These are phyloP conservation scores for Phytophthora pluvialis DNA, from an alignment of 352 stramenopile genomes.

Conservation along the genomic window DNA sequence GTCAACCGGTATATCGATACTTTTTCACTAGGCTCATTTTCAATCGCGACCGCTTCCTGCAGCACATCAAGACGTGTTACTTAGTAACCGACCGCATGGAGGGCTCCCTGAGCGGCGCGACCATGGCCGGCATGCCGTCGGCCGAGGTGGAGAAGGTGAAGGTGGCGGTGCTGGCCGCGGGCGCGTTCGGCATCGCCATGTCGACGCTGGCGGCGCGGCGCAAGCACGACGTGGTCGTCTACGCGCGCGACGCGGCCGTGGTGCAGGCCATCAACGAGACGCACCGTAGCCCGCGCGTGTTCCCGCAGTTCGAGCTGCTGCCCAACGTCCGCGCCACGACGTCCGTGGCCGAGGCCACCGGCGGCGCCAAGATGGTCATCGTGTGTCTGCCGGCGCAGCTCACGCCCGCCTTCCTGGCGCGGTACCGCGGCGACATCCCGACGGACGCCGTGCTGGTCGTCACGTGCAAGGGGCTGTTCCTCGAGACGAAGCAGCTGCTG, in stretches of 20 bases:
- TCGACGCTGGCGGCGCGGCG: slow-evolving; percentile 91
- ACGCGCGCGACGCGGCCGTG: slow-evolving; percentile 79
- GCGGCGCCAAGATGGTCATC: slow-evolving; percentile 93
- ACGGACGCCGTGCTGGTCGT: slow-evolving; percentile 91
- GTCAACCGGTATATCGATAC: no score
- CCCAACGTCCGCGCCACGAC: slow-evolving; percentile 88
- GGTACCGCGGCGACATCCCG: slow-evolving; percentile 90
- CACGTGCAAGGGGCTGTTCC: slow-evolving; percentile 97
- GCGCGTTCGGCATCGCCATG: slow-evolving; percentile 97
- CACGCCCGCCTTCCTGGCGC: slow-evolving; percentile 89
- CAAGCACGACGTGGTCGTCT: slow-evolving; percentile 92
- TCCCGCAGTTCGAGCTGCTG: slow-evolving; percentile 89
- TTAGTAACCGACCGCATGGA: slow-evolving; percentile 53
- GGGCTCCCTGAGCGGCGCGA: slow-evolving; percentile 46
- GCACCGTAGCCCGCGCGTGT: slow-evolving; percentile 92
- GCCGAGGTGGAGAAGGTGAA: slow-evolving; percentile 83
- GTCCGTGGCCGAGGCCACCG: slow-evolving; percentile 85
- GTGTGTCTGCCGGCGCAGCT: slow-evolving; percentile 97
- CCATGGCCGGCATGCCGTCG: slow-evolving; percentile 73
- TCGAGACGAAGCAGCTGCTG: slow-evolving; percentile 95
- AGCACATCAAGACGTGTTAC: no score
- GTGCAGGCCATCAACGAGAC: slow-evolving; percentile 94
- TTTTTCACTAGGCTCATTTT: background rate
- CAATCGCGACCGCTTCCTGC: background rate
- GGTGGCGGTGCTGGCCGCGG: slow-evolving; percentile 91